Percentiles rank a stretch among this genome's conserved stretches.
phyloP scores from a whole-genome alignment of 2,329 filamentous ascomycete genomes.

The Sclerotinia nivalis region DNA sequence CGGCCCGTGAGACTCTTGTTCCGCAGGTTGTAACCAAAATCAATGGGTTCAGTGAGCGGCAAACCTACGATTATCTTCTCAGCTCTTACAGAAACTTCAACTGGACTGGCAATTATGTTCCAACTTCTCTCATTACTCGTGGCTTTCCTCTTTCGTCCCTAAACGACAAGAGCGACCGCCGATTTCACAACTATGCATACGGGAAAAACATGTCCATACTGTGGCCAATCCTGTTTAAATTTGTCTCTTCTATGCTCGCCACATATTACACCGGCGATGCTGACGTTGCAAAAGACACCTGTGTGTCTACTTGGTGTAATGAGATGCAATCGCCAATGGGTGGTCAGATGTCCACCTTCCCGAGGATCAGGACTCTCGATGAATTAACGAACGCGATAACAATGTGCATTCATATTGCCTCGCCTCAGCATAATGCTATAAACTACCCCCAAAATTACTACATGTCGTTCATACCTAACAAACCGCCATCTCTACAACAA shows the following conservation, averaged over 20 bases:
- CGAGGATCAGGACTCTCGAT: conserved; percentile 46
- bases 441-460: conserved; percentile 56
- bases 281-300: conserved; percentile 39
- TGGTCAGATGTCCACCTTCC: conserved; percentile 47
- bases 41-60: conserved; percentile 17
- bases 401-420: conserved; percentile 55
- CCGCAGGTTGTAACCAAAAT: conserved; percentile 12
- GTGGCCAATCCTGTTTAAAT: conserved; percentile 48
- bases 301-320: conserved; percentile 45
- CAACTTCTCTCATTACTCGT: conserved; percentile 47
- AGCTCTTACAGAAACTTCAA: conserved; percentile 25
- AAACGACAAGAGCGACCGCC: conserved; percentile 34
- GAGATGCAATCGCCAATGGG: conserved; percentile 44
- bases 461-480: conserved; percentile 49
- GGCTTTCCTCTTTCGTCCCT: conserved; percentile 46
- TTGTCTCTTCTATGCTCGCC: conserved; percentile 45
- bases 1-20: conserved; percentile 12
- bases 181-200: conserved; percentile 53
- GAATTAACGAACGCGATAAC: conserved; percentile 49
- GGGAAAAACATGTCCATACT: conserved; percentile 49
- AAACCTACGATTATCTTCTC: conserved; percentile 23
- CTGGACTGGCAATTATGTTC: conserved; percentile 44
- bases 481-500: conserved; percentile 45
- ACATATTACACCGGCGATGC: conserved; percentile 42
- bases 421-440: conserved; percentile 52